Evolutionary conservation across 75 land plant genomes (phyloP).

Genomic region (Pinus albicaulis): DNA sequence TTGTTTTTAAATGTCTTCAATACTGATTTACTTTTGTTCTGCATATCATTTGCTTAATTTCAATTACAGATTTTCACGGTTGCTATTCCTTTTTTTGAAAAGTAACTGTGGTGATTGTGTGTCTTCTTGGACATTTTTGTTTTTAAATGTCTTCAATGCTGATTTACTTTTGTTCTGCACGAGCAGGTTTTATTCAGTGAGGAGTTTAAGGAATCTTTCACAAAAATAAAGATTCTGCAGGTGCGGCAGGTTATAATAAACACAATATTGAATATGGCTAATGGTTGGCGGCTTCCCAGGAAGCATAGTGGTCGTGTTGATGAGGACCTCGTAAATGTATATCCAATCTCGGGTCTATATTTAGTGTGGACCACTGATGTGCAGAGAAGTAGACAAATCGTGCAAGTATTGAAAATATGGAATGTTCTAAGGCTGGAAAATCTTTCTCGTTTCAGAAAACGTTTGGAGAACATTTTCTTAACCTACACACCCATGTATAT

Average conservation of each 20-base stretch:
- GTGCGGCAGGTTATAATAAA: constrained; percentile 27
- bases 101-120: too few relatives aligned
- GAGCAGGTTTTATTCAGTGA: constrained; percentile 60
- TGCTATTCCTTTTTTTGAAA: too few relatives aligned
- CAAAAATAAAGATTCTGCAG: constrained; percentile 13
- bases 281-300: constrained; percentile 46
- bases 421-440: constrained; percentile 37
- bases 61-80: too few relatives aligned
- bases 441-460: constrained; percentile 31
- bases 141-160: not conserved
- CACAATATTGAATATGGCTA: constrained; percentile 38
- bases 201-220: constrained; percentile 46
- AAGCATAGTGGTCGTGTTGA: constrained; percentile 3
- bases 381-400: constrained; percentile 19
- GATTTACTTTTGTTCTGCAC: not conserved
- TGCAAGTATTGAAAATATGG: constrained; percentile 71
- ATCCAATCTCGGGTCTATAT: constrained; percentile 30
- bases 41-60: too few relatives aligned
- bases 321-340: constrained; percentile 34
- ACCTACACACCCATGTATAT: constrained; percentile 44
- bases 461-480: constrained; percentile 43
- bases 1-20: too few relatives aligned
- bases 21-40: too few relatives aligned
- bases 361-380: constrained; percentile 59
- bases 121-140: too few relatives aligned